Conservation (phyloP, 2,329 filamentous ascomycete species). For the Volutella citrinella region DNA sequence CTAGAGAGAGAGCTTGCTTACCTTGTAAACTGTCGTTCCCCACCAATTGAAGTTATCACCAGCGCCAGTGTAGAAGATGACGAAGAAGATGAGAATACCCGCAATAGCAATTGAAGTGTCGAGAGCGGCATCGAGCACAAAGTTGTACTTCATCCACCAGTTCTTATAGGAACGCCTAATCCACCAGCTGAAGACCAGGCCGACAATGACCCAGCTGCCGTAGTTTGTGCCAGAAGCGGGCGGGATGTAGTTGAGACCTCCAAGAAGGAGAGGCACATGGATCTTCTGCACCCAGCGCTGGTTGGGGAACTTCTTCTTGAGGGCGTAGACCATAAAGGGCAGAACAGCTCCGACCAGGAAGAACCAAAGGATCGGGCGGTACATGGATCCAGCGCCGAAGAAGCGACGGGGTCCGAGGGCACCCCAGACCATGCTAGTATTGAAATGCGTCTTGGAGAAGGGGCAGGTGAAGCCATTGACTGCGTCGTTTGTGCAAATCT, state of each 20-base stretch:
- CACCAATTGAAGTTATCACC: slow-evolving; percentile 27
- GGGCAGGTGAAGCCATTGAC: slow-evolving; percentile 43
- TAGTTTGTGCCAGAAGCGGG: slow-evolving; percentile 32
- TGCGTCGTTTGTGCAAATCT: slow-evolving; percentile 45
- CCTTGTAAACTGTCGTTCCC: slow-evolving; percentile 24
- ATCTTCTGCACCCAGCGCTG: slow-evolving; percentile 25
- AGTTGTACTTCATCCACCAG: slow-evolving; percentile 32
- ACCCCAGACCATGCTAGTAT: slow-evolving; percentile 54
- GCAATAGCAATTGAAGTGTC: slow-evolving; percentile 30
- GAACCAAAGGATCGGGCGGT: slow-evolving; percentile 49
- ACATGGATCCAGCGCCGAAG: slow-evolving; percentile 49
- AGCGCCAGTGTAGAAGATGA: slow-evolving; percentile 29
- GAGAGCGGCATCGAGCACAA: slow-evolving; percentile 29
- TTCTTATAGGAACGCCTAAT: slow-evolving; percentile 20
- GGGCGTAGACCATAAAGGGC: slow-evolving; percentile 45
- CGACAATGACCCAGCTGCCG: slow-evolving; percentile 29
- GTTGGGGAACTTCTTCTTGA: slow-evolving; percentile 21
- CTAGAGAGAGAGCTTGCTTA: too few relatives aligned
- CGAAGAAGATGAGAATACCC: slow-evolving; percentile 32
- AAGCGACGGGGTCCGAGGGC: slow-evolving; percentile 54
- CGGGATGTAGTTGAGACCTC: slow-evolving; percentile 30
- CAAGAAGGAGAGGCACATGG: slow-evolving; percentile 29
- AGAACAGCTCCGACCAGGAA: slow-evolving; percentile 49
- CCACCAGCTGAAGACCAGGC: slow-evolving; percentile 25
- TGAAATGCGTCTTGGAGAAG: slow-evolving; percentile 42